Base-by-base conservation (phyloP, 2,329 filamentous ascomycete species). In the Ceratocystis variospora region DNA sequence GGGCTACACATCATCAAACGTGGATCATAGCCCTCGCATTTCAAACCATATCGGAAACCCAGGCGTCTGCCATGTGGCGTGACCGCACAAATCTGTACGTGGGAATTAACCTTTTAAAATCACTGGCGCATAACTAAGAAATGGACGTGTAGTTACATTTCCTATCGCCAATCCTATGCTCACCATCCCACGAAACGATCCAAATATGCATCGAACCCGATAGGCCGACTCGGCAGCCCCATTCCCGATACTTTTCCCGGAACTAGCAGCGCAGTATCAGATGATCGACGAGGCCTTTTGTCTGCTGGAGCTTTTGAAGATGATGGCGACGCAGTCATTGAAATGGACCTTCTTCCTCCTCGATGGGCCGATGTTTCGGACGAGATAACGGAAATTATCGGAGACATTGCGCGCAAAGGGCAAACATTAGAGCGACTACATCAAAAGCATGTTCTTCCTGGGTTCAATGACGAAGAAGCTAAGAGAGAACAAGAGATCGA, bases 91-190 rank as follows among this genome's bases (percentile, higher is more conserved):
- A 97, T 76, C 88, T 99, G 91, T 96, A 85, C 72, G 84, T 48
- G 55, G 22, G 28, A 10, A 65, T 62, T 67, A 70, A 19, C 25
- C 22, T 48, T 44, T 44, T 22, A 37, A 10, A n/a, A 59, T 59
- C 22, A n/a, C 15, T 17, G 28, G 55, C 25, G 55, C 25, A 37
- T 48, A 12, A 15, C 53, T 62, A 57, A 61, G 31, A 41, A 17
- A 70, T 53, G 64, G 53, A 62, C 62, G 50, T 55, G 67, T 74
- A 96, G 93, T 75, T 99, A 95, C 77, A 94, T 99, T 75, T 97
- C 94, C 77, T 99, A 97, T 81, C 92, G 94, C 73, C 94, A 99
- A 79, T 97, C 93, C 73, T 97, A 96, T 78, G 86, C 91, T 72
- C 94, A 97, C 77, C 92, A 96, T 75, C 94, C 94, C 65, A 84